phyloP scores from a whole-genome alignment of 1,284 basidiomycete genomes.

The Cryptococcus jaspeensis region DNA sequence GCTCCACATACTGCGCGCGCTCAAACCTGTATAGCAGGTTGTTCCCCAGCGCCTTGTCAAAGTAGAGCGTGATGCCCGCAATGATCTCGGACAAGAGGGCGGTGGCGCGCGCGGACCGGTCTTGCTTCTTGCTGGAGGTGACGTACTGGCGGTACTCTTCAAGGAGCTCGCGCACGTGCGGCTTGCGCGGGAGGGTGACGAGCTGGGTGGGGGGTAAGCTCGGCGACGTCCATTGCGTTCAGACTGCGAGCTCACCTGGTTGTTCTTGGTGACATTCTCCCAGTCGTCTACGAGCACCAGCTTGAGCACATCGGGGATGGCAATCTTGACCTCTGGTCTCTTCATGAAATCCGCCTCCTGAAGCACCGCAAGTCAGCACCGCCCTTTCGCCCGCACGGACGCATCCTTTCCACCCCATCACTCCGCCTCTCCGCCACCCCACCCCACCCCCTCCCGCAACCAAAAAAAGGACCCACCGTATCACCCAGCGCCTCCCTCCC shows the following conservation, averaged over 20 bases:
- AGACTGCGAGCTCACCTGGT: slow-evolving; percentile 69
- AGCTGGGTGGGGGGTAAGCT: slow-evolving; percentile 62
- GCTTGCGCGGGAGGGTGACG: slow-evolving; percentile 78
- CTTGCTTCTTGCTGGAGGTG: slow-evolving; percentile 49
- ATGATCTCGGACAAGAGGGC: slow-evolving; percentile 72
- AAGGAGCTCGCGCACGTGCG: slow-evolving; percentile 75
- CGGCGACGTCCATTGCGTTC: no score
- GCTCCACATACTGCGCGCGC: slow-evolving; percentile 82
- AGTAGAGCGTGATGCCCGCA: slow-evolving; percentile 88
- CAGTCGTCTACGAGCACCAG: slow-evolving; percentile 92
- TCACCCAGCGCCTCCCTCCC: slow-evolving; percentile 47
- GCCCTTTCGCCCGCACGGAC: not conserved
- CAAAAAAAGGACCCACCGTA: slow-evolving; percentile 31
- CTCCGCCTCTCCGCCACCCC: not conserved
- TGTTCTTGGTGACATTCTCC: slow-evolving; percentile 95
- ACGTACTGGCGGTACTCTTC: slow-evolving; percentile 73
- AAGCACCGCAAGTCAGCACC: not conserved
- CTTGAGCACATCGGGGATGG: slow-evolving; percentile 85
- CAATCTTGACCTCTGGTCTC: slow-evolving; percentile 86
- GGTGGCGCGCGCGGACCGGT: slow-evolving; percentile 58
- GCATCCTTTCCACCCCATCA: not conserved
- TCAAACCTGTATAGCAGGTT: slow-evolving; percentile 94
- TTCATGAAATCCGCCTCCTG: slow-evolving; percentile 59
- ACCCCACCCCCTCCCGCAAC: not conserved
- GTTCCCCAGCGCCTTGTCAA: slow-evolving; percentile 84